These are phyloP conservation scores for Umbilicus rupestris DNA, from an alignment of 164 flowering plant genomes.

Conservation along the genomic window DNA sequence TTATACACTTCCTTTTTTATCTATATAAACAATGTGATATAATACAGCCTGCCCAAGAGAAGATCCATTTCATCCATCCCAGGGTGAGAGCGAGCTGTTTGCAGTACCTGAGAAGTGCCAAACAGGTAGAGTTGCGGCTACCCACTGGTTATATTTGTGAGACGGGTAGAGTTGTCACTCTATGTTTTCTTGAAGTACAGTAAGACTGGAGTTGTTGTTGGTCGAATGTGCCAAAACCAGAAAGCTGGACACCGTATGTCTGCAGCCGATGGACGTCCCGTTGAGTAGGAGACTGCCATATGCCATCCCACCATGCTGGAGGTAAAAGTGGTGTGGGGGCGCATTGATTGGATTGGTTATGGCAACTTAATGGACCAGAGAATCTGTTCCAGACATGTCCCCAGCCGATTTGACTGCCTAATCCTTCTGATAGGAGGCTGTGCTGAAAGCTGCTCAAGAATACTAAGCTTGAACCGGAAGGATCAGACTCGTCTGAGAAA, in stretches of 20 bases:
- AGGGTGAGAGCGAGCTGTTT: not conserved
- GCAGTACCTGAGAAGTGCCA: not conserved
- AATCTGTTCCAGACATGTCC: constrained; percentile 97
- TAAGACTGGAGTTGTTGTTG: constrained; percentile 38
- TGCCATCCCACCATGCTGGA: constrained; percentile 95
- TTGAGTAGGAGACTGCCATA: constrained; percentile 81
- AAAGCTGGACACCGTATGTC: constrained; percentile 53
- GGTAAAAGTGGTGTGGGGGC: constrained; percentile 85
- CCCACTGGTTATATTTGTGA: constrained; percentile 16
- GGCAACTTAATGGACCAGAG: constrained; percentile 88
- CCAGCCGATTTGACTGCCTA: constrained; percentile 75
- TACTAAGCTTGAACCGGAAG: constrained; percentile 32
- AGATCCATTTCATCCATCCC: no score
- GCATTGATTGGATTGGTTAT: constrained; percentile 58
- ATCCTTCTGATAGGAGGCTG: constrained; percentile 55
- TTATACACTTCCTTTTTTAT: not conserved
- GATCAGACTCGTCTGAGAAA: constrained; percentile 36
- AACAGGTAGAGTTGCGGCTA: not conserved
- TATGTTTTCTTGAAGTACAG: constrained; percentile 42
- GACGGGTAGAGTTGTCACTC: constrained; percentile 25
- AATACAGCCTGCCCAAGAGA: not conserved
- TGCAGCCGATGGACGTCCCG: constrained; percentile 61
- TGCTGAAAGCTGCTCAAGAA: constrained; percentile 89
- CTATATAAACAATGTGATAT: not conserved
- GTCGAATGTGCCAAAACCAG: constrained; percentile 57